Percentiles rank a stretch among this genome's conserved stretches.
Conservation (phyloP, 805 yeast genomes). For the Teunomyces tritomae region DNA sequence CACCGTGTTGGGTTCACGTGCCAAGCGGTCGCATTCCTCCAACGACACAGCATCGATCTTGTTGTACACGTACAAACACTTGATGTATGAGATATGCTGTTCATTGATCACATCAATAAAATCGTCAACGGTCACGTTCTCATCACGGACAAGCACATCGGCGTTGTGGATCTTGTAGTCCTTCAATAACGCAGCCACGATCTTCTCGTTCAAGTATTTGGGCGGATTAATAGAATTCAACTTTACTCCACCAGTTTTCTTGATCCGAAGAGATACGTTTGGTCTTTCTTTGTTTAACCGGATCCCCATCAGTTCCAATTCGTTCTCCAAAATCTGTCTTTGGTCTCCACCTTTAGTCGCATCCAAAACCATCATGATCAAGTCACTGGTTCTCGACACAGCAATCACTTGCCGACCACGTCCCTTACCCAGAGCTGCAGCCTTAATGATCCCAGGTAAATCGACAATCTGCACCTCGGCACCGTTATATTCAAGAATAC, state of each 20-base stretch:
- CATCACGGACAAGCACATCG: conserved; percentile 87
- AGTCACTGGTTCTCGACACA: conserved; percentile 91
- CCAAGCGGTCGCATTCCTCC: conserved; percentile 90
- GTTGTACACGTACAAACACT: conserved; percentile 91
- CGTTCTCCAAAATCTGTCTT: conserved; percentile 79
- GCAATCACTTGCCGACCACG: conserved; percentile 96
- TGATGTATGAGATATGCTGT: conserved; percentile 80
- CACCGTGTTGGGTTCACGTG: conserved; percentile 87
- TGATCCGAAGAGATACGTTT: conserved; percentile 67
- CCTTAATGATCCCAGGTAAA: conserved; percentile 94
- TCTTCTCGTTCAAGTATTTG: conserved; percentile 73
- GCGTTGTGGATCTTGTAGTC: conserved; percentile 92
- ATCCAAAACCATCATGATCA: conserved; percentile 89
- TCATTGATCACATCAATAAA: conserved; percentile 88
- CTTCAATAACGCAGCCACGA: conserved; percentile 70
- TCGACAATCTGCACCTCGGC: conserved; percentile 98
- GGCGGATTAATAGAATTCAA: conserved; percentile 81
- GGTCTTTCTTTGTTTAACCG: conserved; percentile 82
- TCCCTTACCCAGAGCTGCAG: conserved; percentile 96
- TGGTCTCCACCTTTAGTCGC: conserved; percentile 94
- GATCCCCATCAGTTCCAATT: conserved; percentile 91
- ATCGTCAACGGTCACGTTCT: conserved; percentile 86
- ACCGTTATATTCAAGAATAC: conserved; percentile 91
- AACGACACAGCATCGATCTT: conserved; percentile 93
- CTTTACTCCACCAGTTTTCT: conserved; percentile 90